phyloP scores from a whole-genome alignment of 2,329 filamentous ascomycete genomes.

The Fusarium paranaense region DNA sequence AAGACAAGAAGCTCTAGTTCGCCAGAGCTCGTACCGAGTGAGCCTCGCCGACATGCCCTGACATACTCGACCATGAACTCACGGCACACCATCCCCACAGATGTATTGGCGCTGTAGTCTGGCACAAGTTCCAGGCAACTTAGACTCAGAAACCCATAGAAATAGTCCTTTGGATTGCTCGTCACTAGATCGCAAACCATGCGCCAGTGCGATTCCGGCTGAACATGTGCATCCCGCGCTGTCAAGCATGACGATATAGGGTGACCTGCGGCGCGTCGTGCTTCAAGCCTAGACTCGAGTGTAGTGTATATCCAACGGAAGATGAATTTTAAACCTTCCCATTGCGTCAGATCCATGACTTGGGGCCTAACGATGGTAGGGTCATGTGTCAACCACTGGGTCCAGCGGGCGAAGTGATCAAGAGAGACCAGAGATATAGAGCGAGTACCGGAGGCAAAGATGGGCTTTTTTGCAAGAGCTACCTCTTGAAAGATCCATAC shows the following conservation, averaged over 20 bases:
- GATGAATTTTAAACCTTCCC: background rate
- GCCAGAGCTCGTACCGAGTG: background rate
- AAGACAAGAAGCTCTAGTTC: background rate
- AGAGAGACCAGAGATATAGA: background rate
- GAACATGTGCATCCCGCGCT: background rate
- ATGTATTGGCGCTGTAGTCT: background rate
- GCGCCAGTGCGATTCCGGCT: background rate
- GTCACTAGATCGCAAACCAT: background rate
- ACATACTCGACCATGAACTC: conserved; percentile 10
- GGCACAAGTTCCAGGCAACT: background rate
- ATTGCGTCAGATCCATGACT: background rate
- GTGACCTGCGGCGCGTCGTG: background rate
- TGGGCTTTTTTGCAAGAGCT: conserved; percentile 1
- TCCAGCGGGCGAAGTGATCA: background rate
- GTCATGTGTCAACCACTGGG: background rate
- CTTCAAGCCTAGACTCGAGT: background rate
- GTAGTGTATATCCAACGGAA: rapidly evolving
- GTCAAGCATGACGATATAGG: background rate
- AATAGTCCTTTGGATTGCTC: conserved; percentile 12
- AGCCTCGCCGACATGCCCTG: background rate
- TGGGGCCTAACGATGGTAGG: background rate
- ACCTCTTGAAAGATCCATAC: conserved; percentile 20
- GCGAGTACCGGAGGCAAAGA: conserved; percentile 5
- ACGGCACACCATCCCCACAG: background rate
- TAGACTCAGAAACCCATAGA: conserved; percentile 11